Base-by-base conservation (phyloP, 768 basidiomycete species). In the Mycena indigotica region DNA sequence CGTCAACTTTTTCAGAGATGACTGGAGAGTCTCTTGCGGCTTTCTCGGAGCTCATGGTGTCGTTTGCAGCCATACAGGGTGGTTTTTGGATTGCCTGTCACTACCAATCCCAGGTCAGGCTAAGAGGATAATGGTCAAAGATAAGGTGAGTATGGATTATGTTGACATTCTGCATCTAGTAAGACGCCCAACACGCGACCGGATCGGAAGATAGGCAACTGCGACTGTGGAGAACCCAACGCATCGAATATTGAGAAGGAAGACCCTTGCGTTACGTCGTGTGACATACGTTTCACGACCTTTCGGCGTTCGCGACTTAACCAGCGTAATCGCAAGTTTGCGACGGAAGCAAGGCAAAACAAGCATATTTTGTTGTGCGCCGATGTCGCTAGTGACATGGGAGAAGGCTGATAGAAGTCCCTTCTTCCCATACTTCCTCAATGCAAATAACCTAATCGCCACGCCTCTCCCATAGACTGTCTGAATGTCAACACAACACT, bases 401-500 rank as follows among this genome's bases (percentile, higher is more conserved):
- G 41, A 44, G 41, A 44, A 44, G 8, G 12, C 23, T 44, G 13
- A 13, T 15, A 44, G 41, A 35, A 35, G 32, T 17, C 6, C 6
- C 15, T 44, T 5, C 41, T 44, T 44, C 32, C 17, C 32, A n/a
- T n/a, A 15, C 41, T 45, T 15, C 35, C 35, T 38, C 35, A 38
- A 38, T n/a, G 35, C 35, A n/a, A 38, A 38, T n/a, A n/a, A 35
- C 32, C 32, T 35, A 17, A 35, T 35, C 41, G 8, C 24, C 46
- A 13, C 21, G 6, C 46, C 24, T 24, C 24, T 40, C 26, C 28
- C 23, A n/a, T 57, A 53, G 56, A 13, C 28, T 54, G 19, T 59
- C 61, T 28, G 35, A 50, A 56, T 65, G 65, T 66, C 63, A 21
- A 61, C 65, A 46, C 62, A 63, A 19, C 85, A 88, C 62, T 70